A percentile compares a stretch with the other conserved stretches of the same genome.
These are phyloP conservation scores for Aechmea fasciata DNA, from an alignment of 176 grass and related monocot species.

Conservation along the genomic window DNA sequence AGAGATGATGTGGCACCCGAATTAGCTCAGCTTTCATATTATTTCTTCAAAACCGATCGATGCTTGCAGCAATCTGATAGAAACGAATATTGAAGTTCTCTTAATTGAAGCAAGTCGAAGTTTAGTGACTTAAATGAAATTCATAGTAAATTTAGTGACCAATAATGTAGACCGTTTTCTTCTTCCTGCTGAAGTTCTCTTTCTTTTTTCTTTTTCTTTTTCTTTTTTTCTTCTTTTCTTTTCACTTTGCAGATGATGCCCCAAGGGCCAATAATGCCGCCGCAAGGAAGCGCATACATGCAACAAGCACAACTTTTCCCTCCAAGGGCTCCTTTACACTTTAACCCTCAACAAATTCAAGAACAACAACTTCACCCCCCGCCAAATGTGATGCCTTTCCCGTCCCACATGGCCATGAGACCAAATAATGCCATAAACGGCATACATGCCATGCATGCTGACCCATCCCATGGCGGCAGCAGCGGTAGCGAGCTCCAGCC, in stretches of 20 bases:
- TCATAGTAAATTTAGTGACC: too few relatives aligned
- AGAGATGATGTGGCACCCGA: too few relatives aligned
- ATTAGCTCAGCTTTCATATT: too few relatives aligned
- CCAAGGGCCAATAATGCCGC: conserved; percentile 26
- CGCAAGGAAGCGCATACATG: conserved; percentile 58
- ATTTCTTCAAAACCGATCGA: too few relatives aligned
- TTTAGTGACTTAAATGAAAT: too few relatives aligned
- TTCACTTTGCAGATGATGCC: conserved; percentile 46
- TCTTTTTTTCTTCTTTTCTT: background rate
- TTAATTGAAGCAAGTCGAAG: too few relatives aligned
- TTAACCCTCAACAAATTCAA: conserved; percentile 63
- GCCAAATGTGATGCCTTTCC: conserved; percentile 32
- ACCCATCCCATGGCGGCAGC: conserved; percentile 24
- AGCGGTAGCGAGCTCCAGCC: conserved; percentile 34
- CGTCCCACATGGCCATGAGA: conserved; percentile 62
- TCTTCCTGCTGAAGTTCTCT: too few relatives aligned
- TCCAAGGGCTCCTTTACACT: conserved; percentile 53
- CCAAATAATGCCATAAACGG: conserved; percentile 47
- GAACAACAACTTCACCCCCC: conserved; percentile 48
- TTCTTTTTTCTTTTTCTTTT: too few relatives aligned
- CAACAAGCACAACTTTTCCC: conserved; percentile 64
- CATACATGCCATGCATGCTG: conserved; percentile 52
- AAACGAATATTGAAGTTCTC: too few relatives aligned
- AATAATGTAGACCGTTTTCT: too few relatives aligned
- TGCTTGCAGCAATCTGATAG: too few relatives aligned